Conservation (phyloP, 176 grass and related monocot genomes). For the Miscanthus lutarioriparius region DNA sequence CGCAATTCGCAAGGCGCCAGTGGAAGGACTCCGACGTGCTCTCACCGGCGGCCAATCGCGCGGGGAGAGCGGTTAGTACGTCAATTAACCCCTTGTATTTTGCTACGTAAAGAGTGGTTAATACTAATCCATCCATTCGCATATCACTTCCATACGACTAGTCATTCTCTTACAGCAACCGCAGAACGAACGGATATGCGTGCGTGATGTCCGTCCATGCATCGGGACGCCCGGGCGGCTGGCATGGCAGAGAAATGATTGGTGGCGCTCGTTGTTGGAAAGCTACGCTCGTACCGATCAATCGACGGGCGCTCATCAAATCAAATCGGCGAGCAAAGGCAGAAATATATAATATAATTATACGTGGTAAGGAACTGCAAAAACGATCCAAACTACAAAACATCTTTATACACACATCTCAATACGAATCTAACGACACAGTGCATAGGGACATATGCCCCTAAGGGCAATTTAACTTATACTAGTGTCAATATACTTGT, state of each 20-base stretch:
- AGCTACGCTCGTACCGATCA: slow-evolving; percentile 29
- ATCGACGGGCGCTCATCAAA: not conserved
- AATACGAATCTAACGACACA: too few relatives aligned
- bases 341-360: too few relatives aligned
- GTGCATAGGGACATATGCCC: too few relatives aligned
- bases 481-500: too few relatives aligned
- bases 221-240: not conserved
- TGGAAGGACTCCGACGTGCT: not conserved
- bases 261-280: slow-evolving; percentile 29
- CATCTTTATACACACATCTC: too few relatives aligned
- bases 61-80: slow-evolving; percentile 32
- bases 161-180: slow-evolving; percentile 46
- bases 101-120: slow-evolving; percentile 39
- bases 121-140: slow-evolving; percentile 22
- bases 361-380: too few relatives aligned
- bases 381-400: too few relatives aligned
- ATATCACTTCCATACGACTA: not conserved
- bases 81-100: slow-evolving; percentile 1
- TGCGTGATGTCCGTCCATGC: not conserved
- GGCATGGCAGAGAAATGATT: slow-evolving; percentile 41
- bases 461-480: too few relatives aligned
- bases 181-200: slow-evolving; percentile 8
- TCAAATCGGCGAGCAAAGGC: not conserved
- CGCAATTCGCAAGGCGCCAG: not conserved
- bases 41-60: not conserved